Percentiles rank a stretch among this genome's conserved stretches.
These are phyloP conservation scores for Anethum foeniculum DNA, from an alignment of 140 eudicot species.

Conservation along the genomic window DNA sequence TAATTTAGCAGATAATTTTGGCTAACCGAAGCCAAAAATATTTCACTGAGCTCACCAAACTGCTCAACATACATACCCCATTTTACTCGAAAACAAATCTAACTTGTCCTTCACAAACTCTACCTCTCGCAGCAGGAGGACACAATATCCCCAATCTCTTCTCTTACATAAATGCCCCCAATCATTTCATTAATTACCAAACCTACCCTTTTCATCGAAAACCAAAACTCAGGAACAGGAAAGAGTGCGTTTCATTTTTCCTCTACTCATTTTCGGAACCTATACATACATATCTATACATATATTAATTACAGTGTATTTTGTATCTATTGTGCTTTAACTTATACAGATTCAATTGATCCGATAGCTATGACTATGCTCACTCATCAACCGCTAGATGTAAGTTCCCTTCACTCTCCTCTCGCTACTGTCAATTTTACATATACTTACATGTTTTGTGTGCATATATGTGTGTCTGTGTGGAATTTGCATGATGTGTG, in stretches of 20 bases:
- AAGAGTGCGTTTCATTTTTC: not conserved
- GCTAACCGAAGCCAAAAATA: no score
- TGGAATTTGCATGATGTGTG: not conserved
- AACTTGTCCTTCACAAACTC: no score
- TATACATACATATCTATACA: not conserved
- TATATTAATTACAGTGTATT: not conserved
- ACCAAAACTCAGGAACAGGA: not conserved
- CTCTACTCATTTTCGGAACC: not conserved
- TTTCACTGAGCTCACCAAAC: no score
- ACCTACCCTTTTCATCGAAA: not conserved
- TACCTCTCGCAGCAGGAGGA: no score
- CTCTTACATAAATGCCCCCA: not conserved
- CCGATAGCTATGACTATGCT: not conserved
- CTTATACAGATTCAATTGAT: constrained; percentile 1
- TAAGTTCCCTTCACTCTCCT: not conserved
- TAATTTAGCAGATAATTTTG: no score
- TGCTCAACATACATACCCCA: no score
- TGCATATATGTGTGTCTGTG: no score
- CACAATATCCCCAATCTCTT: not conserved
- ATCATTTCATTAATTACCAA: not conserved
- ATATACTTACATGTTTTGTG: not conserved
- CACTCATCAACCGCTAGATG: constrained; percentile 9
- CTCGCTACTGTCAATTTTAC: not conserved
- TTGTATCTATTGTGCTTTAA: not conserved
- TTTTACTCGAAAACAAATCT: no score